phyloP scores from a whole-genome alignment of 148 eudicot genomes.

The Persicaria maculosa region DNA sequence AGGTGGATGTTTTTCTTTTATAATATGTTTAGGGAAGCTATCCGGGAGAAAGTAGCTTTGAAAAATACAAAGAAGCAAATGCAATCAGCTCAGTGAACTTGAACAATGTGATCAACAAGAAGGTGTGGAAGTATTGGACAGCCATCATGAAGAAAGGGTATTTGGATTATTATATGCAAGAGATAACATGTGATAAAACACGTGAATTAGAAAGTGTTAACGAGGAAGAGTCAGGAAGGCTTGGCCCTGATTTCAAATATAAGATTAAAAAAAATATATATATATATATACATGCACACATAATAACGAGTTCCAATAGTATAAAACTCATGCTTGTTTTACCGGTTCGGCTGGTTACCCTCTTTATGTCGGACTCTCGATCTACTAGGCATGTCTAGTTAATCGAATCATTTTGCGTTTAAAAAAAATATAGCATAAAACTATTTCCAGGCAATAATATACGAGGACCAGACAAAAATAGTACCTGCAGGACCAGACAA shows the following conservation, averaged over 20 bases:
- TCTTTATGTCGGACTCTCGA: no score
- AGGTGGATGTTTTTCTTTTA: neutral
- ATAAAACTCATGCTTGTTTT: no score
- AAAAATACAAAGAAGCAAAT: neutral
- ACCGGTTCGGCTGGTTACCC: no score
- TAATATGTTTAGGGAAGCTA: neutral
- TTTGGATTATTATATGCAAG: neutral
- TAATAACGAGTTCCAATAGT: neutral
- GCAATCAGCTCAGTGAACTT: neutral
- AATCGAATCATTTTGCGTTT: no score
- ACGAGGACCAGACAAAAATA: neutral
- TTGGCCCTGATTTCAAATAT: neutral
- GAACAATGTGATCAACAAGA: neutral
- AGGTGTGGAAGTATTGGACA: neutral
- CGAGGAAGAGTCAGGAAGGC: neutral
- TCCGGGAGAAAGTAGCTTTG: neutral
- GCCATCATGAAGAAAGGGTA: neutral
- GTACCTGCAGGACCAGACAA: constrained; percentile 95
- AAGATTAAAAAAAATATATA: neutral
- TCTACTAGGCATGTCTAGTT: no score
- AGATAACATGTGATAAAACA: neutral
- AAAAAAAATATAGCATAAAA: no score
- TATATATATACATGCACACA: no score
- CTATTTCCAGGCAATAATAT: no score
- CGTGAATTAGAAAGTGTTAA: neutral